Base-by-base conservation (phyloP, 129 eudicot genomes). In the Tagetes patula region DNA sequence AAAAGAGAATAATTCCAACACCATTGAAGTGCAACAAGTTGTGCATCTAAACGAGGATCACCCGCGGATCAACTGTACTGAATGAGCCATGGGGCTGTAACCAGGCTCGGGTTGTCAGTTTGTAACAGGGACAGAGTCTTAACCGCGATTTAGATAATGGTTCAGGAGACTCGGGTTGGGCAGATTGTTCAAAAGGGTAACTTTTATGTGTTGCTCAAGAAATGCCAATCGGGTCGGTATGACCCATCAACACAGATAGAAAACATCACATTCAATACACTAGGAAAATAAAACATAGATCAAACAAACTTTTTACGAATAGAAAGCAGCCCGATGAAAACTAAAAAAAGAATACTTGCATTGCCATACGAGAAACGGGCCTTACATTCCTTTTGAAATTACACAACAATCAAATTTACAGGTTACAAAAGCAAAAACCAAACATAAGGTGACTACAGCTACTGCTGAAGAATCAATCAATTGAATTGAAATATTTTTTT, bases 381-480 rank as follows among this genome's bases (percentile, higher is more conserved):
- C 69, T 63, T 70, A 70, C 20, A 75, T 20, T 54, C 43, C 36
- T 41, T 58, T 70, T 40, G 65, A 71, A 78, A 72, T 75, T 80
- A 83, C 85, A 86, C 75, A 58, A 82, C 50, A 66, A 64, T 77
- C n/a, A 50, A 58, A 71, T 75, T 65, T 84, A 82, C 81, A 86
- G 46, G 79, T 67, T 80, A 87, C 83, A 78, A 81, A 72, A 75
- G 41, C 81, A 74, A 74, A 73, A 38, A 74, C 83, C 71, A 67
- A 40, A 77, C 31, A 63, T 41, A 47, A 61, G 32, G 73, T 70
- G 70, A 76, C 78, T 48, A 74, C 77, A 71, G 69, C 76, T 69
- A 47, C 76, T 81, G 78, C 79, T 66, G 64, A 75, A 82, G 76
- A 85, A 87, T 70, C 83, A 85, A 88, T 71, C 62, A 74, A 83